These are phyloP conservation scores for Paspalum vaginatum DNA, from an alignment of 176 grass and related monocot genomes.

Conservation along the genomic window DNA sequence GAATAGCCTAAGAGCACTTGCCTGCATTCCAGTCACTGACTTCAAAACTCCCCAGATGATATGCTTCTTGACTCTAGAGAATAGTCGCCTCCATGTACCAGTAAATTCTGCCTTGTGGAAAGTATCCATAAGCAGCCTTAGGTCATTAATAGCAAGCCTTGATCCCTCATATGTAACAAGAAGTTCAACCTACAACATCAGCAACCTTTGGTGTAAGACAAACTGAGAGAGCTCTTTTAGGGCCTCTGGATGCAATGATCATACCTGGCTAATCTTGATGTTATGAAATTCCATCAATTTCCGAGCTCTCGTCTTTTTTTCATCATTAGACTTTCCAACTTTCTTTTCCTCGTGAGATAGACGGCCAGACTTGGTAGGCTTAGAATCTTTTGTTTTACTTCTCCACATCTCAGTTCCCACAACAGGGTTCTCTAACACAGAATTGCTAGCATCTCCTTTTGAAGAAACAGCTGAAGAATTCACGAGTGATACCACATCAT, in stretches of 20 bases:
- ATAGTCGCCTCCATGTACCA: constrained; percentile 95
- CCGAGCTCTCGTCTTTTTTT: constrained; percentile 76
- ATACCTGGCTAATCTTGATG: constrained; percentile 99
- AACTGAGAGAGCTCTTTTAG: constrained; percentile 36
- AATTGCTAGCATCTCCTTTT: constrained; percentile 66
- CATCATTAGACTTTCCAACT: constrained; percentile 78
- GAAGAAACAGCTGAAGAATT: constrained; percentile 61
- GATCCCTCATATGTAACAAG: constrained; percentile 96
- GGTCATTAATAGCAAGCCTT: constrained; percentile 93
- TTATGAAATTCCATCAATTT: constrained; percentile 97
- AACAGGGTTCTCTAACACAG: constrained; percentile 56
- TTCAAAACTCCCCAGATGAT: constrained; percentile 99
- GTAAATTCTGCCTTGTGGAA: constrained; percentile 92
- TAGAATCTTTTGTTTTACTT: constrained; percentile 86
- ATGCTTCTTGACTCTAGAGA: constrained; percentile 97
- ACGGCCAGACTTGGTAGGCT: constrained; percentile 65
- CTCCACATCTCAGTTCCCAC: constrained; percentile 55
- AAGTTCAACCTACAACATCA: constrained; percentile 78
- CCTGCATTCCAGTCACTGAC: constrained; percentile 98
- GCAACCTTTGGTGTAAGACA: constrained; percentile 33
- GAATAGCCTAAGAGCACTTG: constrained; percentile 53
- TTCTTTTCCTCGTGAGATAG: constrained; percentile 95
- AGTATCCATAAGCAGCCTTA: constrained; percentile 97
- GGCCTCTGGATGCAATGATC: constrained; percentile 23
- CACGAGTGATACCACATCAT: constrained; percentile 64